Evolutionary conservation across 2,329 filamentous ascomycete genomes (phyloP), one percentile per base, ranked within the genome.

Genomic region (Stachybotrys elegans): DNA sequence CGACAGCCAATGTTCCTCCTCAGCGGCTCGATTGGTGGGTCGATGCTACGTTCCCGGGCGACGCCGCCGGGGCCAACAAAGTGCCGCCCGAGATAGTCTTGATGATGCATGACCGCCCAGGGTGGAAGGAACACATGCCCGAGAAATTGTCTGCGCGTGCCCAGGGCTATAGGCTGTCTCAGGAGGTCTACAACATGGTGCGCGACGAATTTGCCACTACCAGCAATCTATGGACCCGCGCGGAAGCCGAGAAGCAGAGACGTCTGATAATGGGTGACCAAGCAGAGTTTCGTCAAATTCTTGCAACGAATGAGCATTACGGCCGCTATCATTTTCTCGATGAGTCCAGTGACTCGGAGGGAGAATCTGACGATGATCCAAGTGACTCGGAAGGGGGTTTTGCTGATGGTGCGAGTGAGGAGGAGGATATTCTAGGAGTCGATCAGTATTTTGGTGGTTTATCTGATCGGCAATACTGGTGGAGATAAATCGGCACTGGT

Each of bases 241-340:
- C 42, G 12, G 42, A 48, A 37, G 46, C 42, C 9, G 43, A 43
- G 39, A 39, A 43, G 42, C 43, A 48, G 21, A 39, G 46, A n/a
- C 22, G 22, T 4, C n/a, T 14, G n/a, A 22, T 48, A 20, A 48
- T 48, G 46, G 17, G 39, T 7, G 39, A 42, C n/a, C n/a, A n/a
- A n/a, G n/a, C n/a, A n/a, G n/a, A n/a, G n/a, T n/a, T n/a, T n/a
- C n/a, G n/a, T n/a, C n/a, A n/a, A n/a, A n/a, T n/a, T n/a, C n/a
- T n/a, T n/a, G n/a, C n/a, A n/a, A n/a, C n/a, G n/a, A n/a, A n/a
- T n/a, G n/a, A n/a, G n/a, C n/a, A n/a, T n/a, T n/a, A n/a, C n/a
- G n/a, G n/a, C n/a, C n/a, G n/a, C n/a, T n/a, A n/a, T n/a, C n/a
- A n/a, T n/a, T n/a, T n/a, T n/a, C n/a, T n/a, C n/a, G n/a, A n/a